These are phyloP conservation scores for Mortierella antarctica DNA, from an alignment of 192 early-diverging fungal genomes.

Conservation along the genomic window DNA sequence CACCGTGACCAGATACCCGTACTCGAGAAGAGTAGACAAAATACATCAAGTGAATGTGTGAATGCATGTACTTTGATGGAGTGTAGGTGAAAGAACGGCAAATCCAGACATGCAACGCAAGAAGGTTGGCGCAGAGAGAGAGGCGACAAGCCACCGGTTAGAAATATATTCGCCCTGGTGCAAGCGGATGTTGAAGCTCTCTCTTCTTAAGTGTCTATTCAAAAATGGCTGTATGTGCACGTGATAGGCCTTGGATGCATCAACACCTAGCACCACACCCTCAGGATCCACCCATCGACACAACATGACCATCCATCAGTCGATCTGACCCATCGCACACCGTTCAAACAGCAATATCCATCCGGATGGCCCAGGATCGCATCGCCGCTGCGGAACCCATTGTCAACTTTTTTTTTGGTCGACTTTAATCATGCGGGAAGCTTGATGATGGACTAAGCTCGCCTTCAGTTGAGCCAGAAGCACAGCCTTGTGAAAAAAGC, in stretches of 20 bases:
- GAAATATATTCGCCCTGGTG: not conserved
- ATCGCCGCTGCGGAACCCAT: too few relatives aligned
- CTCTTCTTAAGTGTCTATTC: slow-evolving; percentile 33
- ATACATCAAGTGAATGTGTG: too few relatives aligned
- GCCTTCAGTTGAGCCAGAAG: not conserved
- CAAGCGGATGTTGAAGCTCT: slow-evolving; percentile 2
- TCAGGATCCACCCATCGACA: not conserved
- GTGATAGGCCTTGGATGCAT: not conserved
- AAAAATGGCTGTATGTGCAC: slow-evolving; percentile 34
- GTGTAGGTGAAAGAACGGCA: too few relatives aligned
- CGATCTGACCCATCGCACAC: slow-evolving; percentile 4
- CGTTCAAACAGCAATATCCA: not conserved
- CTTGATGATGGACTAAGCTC: not conserved
- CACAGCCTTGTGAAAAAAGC: not conserved
- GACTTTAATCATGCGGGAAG: too few relatives aligned
- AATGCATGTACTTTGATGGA: too few relatives aligned
- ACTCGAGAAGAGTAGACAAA: too few relatives aligned
- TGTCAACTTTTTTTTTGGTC: too few relatives aligned
- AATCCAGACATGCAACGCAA: too few relatives aligned
- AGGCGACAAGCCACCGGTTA: not conserved
- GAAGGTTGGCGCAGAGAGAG: too few relatives aligned
- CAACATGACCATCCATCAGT: slow-evolving; percentile 13
- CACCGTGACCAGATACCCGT: not conserved
- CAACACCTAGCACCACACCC: not conserved
- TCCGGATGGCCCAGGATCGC: not conserved